phyloP scores from a whole-genome alignment of 768 basidiomycete genomes.

The Trametes cubensis region DNA sequence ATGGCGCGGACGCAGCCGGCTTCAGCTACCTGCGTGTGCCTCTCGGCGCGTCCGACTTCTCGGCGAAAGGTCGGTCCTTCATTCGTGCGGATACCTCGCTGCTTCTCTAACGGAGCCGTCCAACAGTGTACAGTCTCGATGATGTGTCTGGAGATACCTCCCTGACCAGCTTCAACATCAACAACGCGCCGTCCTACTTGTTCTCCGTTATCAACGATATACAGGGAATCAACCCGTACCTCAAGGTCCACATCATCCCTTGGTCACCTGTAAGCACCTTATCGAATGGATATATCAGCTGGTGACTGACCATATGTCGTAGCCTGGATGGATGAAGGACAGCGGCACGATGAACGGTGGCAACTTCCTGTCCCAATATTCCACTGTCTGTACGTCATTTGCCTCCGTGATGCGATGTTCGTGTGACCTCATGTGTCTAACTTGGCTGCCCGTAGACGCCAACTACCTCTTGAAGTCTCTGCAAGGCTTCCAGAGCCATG shows the following conservation, averaged over 20 bases:
- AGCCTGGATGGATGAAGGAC: constrained; percentile 84
- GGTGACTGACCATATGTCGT: background rate
- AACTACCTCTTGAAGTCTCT: constrained; percentile 73
- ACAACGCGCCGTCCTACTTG: constrained; percentile 59
- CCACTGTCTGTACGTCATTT: constrained; percentile 47
- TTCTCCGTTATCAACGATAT: constrained; percentile 71
- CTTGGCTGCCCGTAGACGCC: constrained; percentile 49
- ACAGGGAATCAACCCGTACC: constrained; percentile 50
- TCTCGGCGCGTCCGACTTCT: constrained; percentile 77
- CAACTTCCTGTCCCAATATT: constrained; percentile 52
- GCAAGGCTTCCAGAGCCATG: constrained; percentile 66
- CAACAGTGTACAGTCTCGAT: constrained; percentile 62
- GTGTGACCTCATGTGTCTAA: background rate
- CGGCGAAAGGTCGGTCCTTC: constrained; percentile 48
- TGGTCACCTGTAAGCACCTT: constrained; percentile 70
- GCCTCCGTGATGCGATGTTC: background rate
- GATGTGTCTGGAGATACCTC: constrained; percentile 63
- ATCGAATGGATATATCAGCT: background rate
- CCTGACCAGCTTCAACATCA: constrained; percentile 59
- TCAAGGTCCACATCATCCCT: constrained; percentile 62
- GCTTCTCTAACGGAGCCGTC: background rate
- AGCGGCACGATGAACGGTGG: constrained; percentile 71
- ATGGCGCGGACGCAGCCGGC: constrained; percentile 64
- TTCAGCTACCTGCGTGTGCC: constrained; percentile 71
- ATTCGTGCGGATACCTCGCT: background rate